A percentile compares a stretch with the other conserved stretches of the same genome.
phyloP scores from a whole-genome alignment of 306 rosid species.

The Cicer cuneatum region DNA sequence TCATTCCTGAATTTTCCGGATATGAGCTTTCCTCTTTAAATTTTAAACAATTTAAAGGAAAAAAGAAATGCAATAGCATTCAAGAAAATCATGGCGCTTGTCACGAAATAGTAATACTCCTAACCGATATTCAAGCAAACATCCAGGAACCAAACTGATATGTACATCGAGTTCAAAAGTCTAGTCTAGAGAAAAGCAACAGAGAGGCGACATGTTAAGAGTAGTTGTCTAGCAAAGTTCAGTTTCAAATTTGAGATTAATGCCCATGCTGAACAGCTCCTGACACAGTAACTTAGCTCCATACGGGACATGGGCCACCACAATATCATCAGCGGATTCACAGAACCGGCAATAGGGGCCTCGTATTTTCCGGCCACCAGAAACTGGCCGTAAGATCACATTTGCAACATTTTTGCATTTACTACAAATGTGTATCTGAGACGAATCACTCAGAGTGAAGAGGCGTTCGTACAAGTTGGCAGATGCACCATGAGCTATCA shows the following conservation, averaged over 20 bases:
- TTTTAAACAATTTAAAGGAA: background rate
- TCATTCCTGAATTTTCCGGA: background rate
- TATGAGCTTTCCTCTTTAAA: slow-evolving; percentile 9
- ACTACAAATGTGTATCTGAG: slow-evolving; percentile 80
- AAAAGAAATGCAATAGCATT: slow-evolving; percentile 7
- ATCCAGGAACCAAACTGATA: slow-evolving; percentile 37
- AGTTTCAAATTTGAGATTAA: slow-evolving; percentile 80
- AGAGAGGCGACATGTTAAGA: slow-evolving; percentile 1
- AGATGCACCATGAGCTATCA: slow-evolving; percentile 95
- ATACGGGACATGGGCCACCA: slow-evolving; percentile 77
- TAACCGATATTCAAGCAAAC: slow-evolving; percentile 21
- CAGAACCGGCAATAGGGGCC: slow-evolving; percentile 90
- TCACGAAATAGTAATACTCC: slow-evolving; percentile 8
- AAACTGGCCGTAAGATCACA: slow-evolving; percentile 69
- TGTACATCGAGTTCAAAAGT: slow-evolving; percentile 32
- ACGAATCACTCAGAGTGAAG: slow-evolving; percentile 90
- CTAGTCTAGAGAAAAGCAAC: background rate
- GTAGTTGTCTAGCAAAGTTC: slow-evolving; percentile 54
- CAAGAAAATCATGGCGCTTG: background rate
- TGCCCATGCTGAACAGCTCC: slow-evolving; percentile 99
- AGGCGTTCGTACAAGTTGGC: slow-evolving; percentile 94
- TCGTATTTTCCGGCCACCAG: slow-evolving; percentile 84
- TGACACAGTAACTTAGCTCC: slow-evolving; percentile 89
- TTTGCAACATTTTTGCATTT: slow-evolving; percentile 76
- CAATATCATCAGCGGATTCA: slow-evolving; percentile 74